Percentiles rank a stretch among this genome's conserved stretches.
phyloP scores from a whole-genome alignment of 2,329 filamentous ascomycete species.

The Dothistroma pini region DNA sequence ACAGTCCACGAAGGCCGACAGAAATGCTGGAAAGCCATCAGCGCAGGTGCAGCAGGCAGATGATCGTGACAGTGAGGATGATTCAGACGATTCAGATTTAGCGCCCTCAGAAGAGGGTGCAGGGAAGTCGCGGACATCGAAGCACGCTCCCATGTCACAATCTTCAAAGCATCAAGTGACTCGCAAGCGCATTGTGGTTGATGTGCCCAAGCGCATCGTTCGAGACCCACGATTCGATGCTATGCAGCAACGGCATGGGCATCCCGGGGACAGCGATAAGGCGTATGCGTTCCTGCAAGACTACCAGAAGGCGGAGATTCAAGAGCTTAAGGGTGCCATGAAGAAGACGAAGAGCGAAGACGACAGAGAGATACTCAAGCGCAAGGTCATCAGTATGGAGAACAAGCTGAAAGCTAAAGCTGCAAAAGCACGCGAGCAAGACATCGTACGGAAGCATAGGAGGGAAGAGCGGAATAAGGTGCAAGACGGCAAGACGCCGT shows the following conservation, averaged over 20 bases:
- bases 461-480: slow-evolving; percentile 80
- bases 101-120: slow-evolving; percentile 41
- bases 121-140: slow-evolving; percentile 58
- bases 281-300: slow-evolving; percentile 86
- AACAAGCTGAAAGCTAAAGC: slow-evolving; percentile 68
- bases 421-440: slow-evolving; percentile 65
- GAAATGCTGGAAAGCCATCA: not conserved
- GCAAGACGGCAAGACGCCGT: slow-evolving; percentile 84
- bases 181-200: slow-evolving; percentile 71
- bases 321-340: slow-evolving; percentile 65
- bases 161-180: slow-evolving; percentile 80
- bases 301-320: slow-evolving; percentile 81
- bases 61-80: slow-evolving; percentile 23
- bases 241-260: slow-evolving; percentile 47
- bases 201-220: slow-evolving; percentile 52
- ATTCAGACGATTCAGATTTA: slow-evolving; percentile 34
- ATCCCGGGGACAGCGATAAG: slow-evolving; percentile 52
- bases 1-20: slow-evolving; percentile 6
- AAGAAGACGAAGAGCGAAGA: slow-evolving; percentile 62
- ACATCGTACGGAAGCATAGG: slow-evolving; percentile 70
- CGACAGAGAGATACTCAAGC: slow-evolving; percentile 67
- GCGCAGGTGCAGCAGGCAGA: slow-evolving; percentile 1
- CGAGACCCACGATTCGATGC: slow-evolving; percentile 90
- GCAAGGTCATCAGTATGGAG: slow-evolving; percentile 72
- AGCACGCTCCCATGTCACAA: slow-evolving; percentile 83